These are phyloP conservation scores for Pyricularia sp. DNA, from an alignment of 2,329 filamentous ascomycete genomes.

Conservation along the genomic window DNA sequence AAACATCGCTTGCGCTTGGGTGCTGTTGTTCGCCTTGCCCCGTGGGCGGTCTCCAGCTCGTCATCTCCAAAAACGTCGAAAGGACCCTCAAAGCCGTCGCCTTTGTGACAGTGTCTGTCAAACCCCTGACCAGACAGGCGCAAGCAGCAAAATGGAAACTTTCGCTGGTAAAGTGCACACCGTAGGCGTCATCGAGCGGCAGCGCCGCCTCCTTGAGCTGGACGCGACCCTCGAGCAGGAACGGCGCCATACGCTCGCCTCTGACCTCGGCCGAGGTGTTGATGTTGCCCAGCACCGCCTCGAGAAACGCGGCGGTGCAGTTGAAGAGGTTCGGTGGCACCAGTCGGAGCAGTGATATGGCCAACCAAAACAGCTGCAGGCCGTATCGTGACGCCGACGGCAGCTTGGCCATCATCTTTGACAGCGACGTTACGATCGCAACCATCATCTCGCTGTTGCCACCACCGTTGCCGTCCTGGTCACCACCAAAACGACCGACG, in stretches of 20 bases:
- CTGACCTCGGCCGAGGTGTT: constrained; percentile 46
- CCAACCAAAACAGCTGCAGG: constrained; percentile 57
- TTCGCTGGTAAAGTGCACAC: constrained; percentile 49
- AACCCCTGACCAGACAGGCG: constrained; percentile 48
- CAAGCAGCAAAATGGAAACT: constrained; percentile 57
- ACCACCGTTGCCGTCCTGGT: constrained; percentile 16
- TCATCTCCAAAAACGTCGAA: constrained; percentile 46
- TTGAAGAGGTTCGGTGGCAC: constrained; percentile 52
- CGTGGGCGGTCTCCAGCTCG: constrained; percentile 19
- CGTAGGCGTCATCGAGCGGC: constrained; percentile 51
- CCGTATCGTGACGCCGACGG: constrained; percentile 54
- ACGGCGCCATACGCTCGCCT: constrained; percentile 43
- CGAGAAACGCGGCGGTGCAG: constrained; percentile 50
- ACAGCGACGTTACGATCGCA: constrained; percentile 52
- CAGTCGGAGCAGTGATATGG: constrained; percentile 51
- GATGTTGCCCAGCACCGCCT: constrained; percentile 52
- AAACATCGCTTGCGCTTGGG: constrained; percentile 14
- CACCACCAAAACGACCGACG: constrained; percentile 50
- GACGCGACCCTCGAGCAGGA: constrained; percentile 46
- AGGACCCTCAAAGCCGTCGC: constrained; percentile 45
- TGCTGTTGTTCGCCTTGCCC: constrained; percentile 16
- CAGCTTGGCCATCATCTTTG: constrained; percentile 59
- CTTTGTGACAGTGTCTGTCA: constrained; percentile 49
- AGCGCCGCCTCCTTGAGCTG: constrained; percentile 50
- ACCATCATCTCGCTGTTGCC: constrained; percentile 55